Conservation (phyloP, 768 basidiomycete genomes). For the Podaxis sp. region DNA sequence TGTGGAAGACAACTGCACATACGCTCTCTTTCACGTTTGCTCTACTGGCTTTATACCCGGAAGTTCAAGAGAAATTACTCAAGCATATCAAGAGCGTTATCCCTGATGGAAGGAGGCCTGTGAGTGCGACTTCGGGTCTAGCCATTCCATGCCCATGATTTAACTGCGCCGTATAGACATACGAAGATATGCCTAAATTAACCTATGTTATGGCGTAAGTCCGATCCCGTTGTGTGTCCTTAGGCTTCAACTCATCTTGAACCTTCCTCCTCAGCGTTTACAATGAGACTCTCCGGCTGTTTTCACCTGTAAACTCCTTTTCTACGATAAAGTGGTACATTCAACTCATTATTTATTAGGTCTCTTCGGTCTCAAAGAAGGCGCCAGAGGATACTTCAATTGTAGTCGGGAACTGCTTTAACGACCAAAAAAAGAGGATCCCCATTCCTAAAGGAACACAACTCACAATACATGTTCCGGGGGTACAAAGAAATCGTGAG, state of each 20-base stretch:
- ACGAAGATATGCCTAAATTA: constrained; percentile 35
- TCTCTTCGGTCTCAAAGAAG: constrained; percentile 37
- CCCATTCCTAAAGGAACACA: constrained; percentile 38
- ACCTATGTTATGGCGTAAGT: constrained; percentile 35
- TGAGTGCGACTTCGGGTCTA: constrained; percentile 13
- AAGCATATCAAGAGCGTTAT: constrained; percentile 29
- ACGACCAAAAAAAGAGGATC: constrained; percentile 34
- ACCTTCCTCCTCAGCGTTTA: constrained; percentile 30
- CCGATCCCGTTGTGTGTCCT: not conserved
- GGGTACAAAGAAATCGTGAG: constrained; percentile 7
- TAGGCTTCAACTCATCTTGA: not conserved
- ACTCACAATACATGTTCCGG: constrained; percentile 23
- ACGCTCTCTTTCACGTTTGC: constrained; percentile 33
- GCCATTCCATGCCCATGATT: not conserved
- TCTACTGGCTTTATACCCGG: constrained; percentile 34
- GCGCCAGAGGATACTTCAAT: constrained; percentile 44
- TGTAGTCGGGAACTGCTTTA: constrained; percentile 22
- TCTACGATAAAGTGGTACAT: not conserved
- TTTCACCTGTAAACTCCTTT: constrained; percentile 34
- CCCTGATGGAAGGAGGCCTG: constrained; percentile 26
- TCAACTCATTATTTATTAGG: constrained; percentile 20
- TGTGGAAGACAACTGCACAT: constrained; percentile 28
- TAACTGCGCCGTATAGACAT: constrained; percentile 21
- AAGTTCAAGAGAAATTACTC: constrained; percentile 31
- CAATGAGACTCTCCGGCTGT: constrained; percentile 47